A percentile compares a stretch with the other conserved stretches of the same genome.
phyloP scores from a whole-genome alignment of 495 filamentous ascomycete species.

The Penicillium simplicissimum region DNA sequence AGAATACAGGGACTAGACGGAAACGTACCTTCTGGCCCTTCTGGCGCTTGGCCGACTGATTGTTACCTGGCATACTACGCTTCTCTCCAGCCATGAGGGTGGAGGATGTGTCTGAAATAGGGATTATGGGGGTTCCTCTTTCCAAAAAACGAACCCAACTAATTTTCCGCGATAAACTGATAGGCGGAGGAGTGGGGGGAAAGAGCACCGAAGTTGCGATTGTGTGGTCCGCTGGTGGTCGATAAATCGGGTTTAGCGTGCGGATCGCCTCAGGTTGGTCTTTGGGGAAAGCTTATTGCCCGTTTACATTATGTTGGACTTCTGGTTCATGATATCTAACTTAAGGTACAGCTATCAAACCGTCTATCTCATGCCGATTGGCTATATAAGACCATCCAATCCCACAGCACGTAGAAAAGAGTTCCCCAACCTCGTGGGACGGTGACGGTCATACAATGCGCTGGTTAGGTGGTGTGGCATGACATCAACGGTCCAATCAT shows the following conservation, averaged over 20 bases:
- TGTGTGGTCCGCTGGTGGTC: constrained; percentile 19
- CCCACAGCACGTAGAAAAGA: background rate
- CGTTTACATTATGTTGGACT: background rate
- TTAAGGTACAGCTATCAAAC: background rate
- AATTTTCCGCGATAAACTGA: constrained; percentile 7
- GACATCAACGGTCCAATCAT: constrained; percentile 43
- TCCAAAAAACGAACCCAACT: background rate
- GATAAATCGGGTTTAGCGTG: constrained; percentile 21
- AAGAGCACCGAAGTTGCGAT: constrained; percentile 10
- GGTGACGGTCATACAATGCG: constrained; percentile 1
- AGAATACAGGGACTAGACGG: background rate
- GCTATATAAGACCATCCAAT: background rate
- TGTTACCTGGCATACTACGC: constrained; percentile 33
- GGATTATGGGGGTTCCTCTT: background rate
- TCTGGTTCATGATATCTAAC: background rate
- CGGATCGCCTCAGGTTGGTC: constrained; percentile 10
- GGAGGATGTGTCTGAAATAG: background rate
- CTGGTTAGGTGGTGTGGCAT: constrained; percentile 25
- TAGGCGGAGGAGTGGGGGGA: constrained; percentile 7
- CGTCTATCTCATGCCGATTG: background rate
- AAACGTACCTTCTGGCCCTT: constrained; percentile 45
- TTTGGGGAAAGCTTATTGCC: constrained; percentile 6
- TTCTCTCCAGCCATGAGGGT: constrained; percentile 32
- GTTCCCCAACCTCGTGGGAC: background rate
- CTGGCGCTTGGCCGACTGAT: constrained; percentile 35